phyloP scores from a whole-genome alignment of 768 basidiomycete genomes.

The Gymnopilus junonius region DNA sequence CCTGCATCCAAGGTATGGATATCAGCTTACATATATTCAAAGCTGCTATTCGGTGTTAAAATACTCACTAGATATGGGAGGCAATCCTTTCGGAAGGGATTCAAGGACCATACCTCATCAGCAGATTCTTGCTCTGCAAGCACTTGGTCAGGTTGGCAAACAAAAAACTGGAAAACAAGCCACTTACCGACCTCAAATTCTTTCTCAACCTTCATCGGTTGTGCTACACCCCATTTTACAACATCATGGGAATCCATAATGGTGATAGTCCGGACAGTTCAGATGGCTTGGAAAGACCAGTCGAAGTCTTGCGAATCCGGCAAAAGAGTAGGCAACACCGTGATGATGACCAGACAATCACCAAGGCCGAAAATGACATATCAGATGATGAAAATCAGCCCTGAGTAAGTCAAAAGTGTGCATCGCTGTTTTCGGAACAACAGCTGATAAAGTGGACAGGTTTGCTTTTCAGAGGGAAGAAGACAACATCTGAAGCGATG shows the following conservation, averaged over 20 bases:
- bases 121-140: constrained; percentile 23
- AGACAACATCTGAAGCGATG: no score
- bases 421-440: neutral
- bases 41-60: no score
- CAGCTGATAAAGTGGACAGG: neutral
- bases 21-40: no score
- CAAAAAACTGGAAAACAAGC: constrained; percentile 10
- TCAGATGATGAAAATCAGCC: neutral
- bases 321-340: neutral
- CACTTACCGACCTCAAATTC: constrained; percentile 13
- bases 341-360: neutral
- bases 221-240: constrained; percentile 15
- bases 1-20: no score
- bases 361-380: neutral
- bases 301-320: neutral
- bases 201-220: constrained; percentile 9
- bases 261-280: neutral
- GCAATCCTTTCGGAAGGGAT: no score
- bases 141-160: constrained; percentile 21
- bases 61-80: no score
- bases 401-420: neutral
- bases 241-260: neutral
- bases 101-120: constrained; percentile 13
- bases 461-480: neutral
- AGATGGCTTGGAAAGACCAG: neutral